Evolutionary conservation across 176 grass and related monocot species (phyloP).

Genomic region (Miscanthus lutarioriparius): DNA sequence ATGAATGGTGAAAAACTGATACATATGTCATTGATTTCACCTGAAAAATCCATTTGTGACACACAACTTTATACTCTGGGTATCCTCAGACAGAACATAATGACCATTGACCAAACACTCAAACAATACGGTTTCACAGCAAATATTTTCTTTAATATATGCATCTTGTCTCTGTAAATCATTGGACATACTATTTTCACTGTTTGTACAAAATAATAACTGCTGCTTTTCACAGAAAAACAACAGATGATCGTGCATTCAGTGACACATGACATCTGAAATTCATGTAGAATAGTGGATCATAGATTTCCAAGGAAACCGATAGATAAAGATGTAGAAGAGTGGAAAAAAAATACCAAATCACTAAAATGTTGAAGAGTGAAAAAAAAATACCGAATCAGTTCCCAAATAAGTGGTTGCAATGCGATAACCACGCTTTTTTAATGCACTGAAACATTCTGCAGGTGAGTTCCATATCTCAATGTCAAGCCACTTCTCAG

Average conservation of each 20-base stretch:
- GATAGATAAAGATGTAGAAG: conserved; percentile 7
- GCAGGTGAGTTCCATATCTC: conserved; percentile 85
- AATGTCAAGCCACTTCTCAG: conserved; percentile 98
- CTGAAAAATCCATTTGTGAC: not conserved
- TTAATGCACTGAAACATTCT: conserved; percentile 75
- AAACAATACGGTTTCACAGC: not conserved
- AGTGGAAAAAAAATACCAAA: conserved; percentile 48
- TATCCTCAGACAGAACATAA: not conserved
- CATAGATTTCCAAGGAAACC: conserved; percentile 16
- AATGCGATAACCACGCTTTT: conserved; percentile 85
- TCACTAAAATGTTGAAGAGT: conserved; percentile 15
- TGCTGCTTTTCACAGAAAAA: conserved; percentile 17
- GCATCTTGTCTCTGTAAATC: not conserved
- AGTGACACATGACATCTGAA: not conserved
- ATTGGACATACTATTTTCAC: not conserved
- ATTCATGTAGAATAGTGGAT: not conserved
- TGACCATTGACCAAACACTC: not conserved
- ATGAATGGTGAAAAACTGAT: not conserved
- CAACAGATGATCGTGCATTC: conserved; percentile 16
- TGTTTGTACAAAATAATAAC: not conserved
- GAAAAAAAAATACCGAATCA: conserved; percentile 60
- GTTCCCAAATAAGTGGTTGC: conserved; percentile 79
- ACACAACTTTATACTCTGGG: not conserved
- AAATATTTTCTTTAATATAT: not conserved
- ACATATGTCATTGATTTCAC: conserved; percentile 8